Evolutionary conservation across 257 asterid genomes (phyloP).

Genomic region (Petunia secreta): DNA sequence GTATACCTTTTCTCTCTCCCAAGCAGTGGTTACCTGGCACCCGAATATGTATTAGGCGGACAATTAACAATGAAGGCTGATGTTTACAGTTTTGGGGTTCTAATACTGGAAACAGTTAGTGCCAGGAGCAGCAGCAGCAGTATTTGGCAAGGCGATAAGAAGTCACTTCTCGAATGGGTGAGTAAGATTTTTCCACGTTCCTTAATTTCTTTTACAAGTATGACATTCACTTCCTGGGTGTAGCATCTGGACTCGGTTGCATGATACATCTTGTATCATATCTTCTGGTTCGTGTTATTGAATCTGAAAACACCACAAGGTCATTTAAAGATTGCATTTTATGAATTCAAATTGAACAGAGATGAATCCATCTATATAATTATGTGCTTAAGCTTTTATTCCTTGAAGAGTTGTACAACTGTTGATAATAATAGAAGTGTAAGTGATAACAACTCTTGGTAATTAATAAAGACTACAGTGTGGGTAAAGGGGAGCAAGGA

Average conservation of each 20-base stretch:
- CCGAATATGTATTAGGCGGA: constrained; percentile 93
- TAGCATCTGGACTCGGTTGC: constrained; percentile 8
- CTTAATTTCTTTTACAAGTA: neutral
- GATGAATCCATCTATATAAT: neutral
- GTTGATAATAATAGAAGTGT: neutral
- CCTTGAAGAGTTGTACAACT: neutral
- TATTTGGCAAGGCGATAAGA: constrained; percentile 58
- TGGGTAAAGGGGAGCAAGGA: neutral
- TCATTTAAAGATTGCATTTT: neutral
- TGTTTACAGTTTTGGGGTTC: constrained; percentile 84
- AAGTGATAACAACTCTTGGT: neutral
- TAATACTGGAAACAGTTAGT: constrained; percentile 75
- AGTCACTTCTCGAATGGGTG: constrained; percentile 83
- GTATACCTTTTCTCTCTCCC: constrained; percentile 34
- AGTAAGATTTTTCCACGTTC: constrained; percentile 34
- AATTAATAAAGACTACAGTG: neutral
- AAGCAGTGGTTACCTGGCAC: constrained; percentile 94
- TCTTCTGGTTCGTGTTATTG: neutral
- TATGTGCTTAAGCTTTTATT: neutral
- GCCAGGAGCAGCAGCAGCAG: constrained; percentile 69
- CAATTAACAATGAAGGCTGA: constrained; percentile 92
- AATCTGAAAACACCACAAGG: neutral
- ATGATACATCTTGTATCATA: neutral
- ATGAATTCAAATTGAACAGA: neutral
- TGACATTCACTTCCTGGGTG: constrained; percentile 4